Conservation (phyloP, 2,329 filamentous ascomycete genomes). For the Capronia epimyces region DNA sequence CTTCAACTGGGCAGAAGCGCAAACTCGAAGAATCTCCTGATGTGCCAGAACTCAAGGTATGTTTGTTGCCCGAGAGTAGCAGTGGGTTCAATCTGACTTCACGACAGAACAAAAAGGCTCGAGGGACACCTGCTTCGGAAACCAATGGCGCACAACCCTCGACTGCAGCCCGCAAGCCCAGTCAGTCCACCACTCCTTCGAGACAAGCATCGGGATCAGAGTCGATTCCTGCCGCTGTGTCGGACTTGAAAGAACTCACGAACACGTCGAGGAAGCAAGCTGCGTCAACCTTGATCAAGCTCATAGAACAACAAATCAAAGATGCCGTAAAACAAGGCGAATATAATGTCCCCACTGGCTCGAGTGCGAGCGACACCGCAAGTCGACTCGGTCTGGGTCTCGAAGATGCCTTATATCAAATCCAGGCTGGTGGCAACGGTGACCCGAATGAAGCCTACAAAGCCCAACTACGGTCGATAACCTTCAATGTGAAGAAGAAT, state of each 20-base stretch:
- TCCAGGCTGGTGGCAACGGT: conserved; percentile 46
- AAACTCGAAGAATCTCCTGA: conserved; percentile 40
- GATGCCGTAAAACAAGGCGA: conserved; percentile 60
- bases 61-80: neutral
- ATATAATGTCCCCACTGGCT: conserved; percentile 58
- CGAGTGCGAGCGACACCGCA: conserved; percentile 59
- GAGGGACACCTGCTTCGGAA: conserved; percentile 22
- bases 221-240: conserved; percentile 32
- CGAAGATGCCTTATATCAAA: conserved; percentile 61
- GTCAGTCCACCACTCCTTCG: conserved; percentile 30
- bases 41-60: conserved; percentile 23
- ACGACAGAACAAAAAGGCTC: conserved; percentile 29
- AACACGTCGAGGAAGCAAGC: conserved; percentile 61
- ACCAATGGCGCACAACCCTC: conserved; percentile 28
- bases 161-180: conserved; percentile 34
- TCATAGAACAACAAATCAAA: conserved; percentile 62
- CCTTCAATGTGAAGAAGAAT: conserved; percentile 87
- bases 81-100: conserved; percentile 28
- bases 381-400: conserved; percentile 71
- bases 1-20: conserved; percentile 38
- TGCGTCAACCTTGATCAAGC: conserved; percentile 65
- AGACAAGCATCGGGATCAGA: conserved; percentile 33
- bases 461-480: conserved; percentile 66
- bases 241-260: conserved; percentile 49
- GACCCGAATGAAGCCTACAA: conserved; percentile 53